Evolutionary conservation across 768 basidiomycete species (phyloP).

Genomic region (Tylopilus rubrobrunneus): DNA sequence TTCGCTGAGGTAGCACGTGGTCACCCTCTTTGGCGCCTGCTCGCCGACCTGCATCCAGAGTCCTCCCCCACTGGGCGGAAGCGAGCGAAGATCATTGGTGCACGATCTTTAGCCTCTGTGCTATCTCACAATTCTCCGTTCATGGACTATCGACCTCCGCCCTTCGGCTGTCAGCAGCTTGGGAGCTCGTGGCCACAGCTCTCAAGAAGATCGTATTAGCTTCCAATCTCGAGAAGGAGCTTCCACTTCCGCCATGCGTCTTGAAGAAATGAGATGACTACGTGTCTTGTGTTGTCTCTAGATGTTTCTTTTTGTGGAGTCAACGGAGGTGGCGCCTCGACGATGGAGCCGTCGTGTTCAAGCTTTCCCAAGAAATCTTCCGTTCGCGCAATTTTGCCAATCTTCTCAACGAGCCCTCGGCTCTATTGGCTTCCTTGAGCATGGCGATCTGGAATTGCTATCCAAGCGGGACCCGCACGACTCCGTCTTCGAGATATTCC

Average conservation of each 20-base stretch:
- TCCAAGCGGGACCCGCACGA: constrained; percentile 51
- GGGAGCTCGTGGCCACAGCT: constrained; percentile 60
- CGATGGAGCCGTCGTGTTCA: constrained; percentile 55
- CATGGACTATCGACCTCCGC: constrained; percentile 42
- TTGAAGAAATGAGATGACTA: constrained; percentile 66
- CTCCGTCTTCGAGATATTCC: constrained; percentile 72
- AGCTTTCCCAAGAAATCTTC: constrained; percentile 67
- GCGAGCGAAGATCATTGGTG: constrained; percentile 72
- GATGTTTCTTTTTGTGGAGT: constrained; percentile 70
- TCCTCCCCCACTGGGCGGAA: constrained; percentile 34
- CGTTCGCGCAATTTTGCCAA: constrained; percentile 72
- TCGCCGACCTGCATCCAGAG: constrained; percentile 34
- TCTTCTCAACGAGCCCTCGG: constrained; percentile 54
- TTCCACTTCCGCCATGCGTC: constrained; percentile 31
- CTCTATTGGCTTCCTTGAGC: constrained; percentile 71
- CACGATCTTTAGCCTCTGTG: constrained; percentile 61
- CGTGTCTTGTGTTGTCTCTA: constrained; percentile 58
- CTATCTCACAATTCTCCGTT: constrained; percentile 74
- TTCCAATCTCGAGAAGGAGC: constrained; percentile 44
- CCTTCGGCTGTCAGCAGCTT: constrained; percentile 49
- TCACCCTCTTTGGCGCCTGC: constrained; percentile 45
- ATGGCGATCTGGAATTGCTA: constrained; percentile 52
- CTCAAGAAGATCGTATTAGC: constrained; percentile 57
- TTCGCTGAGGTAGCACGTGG: constrained; percentile 15
- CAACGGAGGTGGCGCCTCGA: constrained; percentile 76